Evolutionary conservation across 805 yeast species (phyloP).

Genomic region (Kregervanrija fluxuum): DNA sequence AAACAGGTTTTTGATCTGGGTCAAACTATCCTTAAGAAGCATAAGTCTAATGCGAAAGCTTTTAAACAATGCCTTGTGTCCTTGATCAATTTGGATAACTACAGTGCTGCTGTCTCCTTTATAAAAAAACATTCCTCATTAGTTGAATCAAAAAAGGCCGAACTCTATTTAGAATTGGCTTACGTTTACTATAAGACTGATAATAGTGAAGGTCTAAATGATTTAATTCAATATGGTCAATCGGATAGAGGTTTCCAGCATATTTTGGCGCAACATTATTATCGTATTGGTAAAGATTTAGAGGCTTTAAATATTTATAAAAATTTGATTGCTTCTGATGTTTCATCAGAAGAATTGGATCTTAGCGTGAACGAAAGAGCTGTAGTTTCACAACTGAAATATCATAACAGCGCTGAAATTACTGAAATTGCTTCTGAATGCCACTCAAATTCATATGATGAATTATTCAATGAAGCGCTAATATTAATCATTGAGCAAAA

Average conservation of each 20-base stretch:
- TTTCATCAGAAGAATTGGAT: conserved; percentile 41
- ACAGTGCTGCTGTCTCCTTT: conserved; percentile 36
- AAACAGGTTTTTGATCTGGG: conserved; percentile 27
- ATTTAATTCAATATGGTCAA: conserved; percentile 10
- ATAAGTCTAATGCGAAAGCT: conserved; percentile 25
- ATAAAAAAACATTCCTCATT: conserved; percentile 2
- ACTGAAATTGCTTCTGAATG: neutral
- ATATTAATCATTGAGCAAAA: conserved; percentile 38
- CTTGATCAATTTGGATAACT: conserved; percentile 52
- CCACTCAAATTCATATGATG: conserved; percentile 40
- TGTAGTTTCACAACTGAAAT: conserved; percentile 42
- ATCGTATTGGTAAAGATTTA: conserved; percentile 38
- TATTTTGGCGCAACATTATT: conserved; percentile 45
- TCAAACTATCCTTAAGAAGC: conserved; percentile 19
- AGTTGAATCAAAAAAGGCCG: conserved; percentile 3
- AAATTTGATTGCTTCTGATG: conserved; percentile 25
- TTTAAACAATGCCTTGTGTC: conserved; percentile 43
- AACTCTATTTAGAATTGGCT: conserved; percentile 42
- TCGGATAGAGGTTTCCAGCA: conserved; percentile 36
- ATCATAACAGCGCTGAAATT: conserved; percentile 1
- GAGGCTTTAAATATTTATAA: conserved; percentile 42
- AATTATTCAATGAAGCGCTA: conserved; percentile 52
- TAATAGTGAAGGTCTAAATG: conserved; percentile 20
- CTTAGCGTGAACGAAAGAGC: conserved; percentile 62
- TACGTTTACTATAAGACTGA: conserved; percentile 52